phyloP scores from a whole-genome alignment of 352 stramenopile species.

The Pythium brassicae region DNA sequence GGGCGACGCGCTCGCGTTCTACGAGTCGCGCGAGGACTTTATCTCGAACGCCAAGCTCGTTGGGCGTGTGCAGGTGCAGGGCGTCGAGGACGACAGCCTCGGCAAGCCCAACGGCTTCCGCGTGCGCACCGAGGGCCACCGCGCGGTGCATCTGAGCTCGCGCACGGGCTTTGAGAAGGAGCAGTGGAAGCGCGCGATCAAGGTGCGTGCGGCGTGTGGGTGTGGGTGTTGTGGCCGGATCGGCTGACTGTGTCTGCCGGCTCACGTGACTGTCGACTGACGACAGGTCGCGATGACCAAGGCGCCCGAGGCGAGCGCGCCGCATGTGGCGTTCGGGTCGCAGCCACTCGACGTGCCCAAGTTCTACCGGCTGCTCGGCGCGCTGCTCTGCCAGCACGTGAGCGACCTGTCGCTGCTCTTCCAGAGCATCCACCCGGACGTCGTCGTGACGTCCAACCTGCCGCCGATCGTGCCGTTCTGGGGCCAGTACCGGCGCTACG shows the following conservation, averaged over 20 bases:
- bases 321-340: slow-evolving; percentile 66
- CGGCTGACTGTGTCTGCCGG: background rate
- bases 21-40: slow-evolving; percentile 79
- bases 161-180: slow-evolving; percentile 77
- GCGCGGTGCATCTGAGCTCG: slow-evolving; percentile 66
- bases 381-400: slow-evolving; percentile 63
- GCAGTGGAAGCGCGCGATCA: slow-evolving; percentile 76
- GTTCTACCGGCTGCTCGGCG: slow-evolving; percentile 71
- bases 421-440: slow-evolving; percentile 71
- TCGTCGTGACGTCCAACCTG: slow-evolving; percentile 80
- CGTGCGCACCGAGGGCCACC: slow-evolving; percentile 61
- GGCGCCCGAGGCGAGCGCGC: slow-evolving; percentile 29
- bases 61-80: slow-evolving; percentile 64
- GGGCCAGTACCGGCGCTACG: slow-evolving; percentile 80
- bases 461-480: slow-evolving; percentile 84
- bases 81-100: slow-evolving; percentile 59
- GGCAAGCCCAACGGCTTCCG: slow-evolving; percentile 68
- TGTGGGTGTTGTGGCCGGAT: too few species aligned
- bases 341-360: slow-evolving; percentile 60
- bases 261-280: background rate
- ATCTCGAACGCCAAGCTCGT: slow-evolving; percentile 78
- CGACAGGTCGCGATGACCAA: slow-evolving; percentile 55
- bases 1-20: slow-evolving; percentile 72
- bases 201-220: slow-evolving; percentile 17
- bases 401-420: slow-evolving; percentile 73